Evolutionary conservation across 768 basidiomycete species (phyloP), one percentile per base, ranked within the genome.

Genomic region (Boletus reticuloceps): DNA sequence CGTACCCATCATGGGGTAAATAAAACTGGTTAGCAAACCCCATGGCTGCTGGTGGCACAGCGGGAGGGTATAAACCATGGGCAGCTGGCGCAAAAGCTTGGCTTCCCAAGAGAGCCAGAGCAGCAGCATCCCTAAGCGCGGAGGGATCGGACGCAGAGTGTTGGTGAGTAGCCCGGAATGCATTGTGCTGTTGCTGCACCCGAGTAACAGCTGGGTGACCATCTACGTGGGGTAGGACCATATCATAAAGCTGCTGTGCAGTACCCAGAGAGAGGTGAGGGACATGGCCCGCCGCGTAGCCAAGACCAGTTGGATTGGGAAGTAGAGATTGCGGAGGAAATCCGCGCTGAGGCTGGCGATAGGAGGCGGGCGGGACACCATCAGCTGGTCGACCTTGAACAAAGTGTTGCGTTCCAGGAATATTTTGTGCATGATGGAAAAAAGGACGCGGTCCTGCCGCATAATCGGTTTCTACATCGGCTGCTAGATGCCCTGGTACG

Each of bases 91-190:
- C 63, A 66, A 87, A 89, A 6, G 78, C 75, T 62, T 80, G 82
- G 53, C 69, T 78, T 61, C 76, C 81, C 61, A 91, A 72, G 56
- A 90, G 64, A 32, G 86, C 82, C 45, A 90, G 70, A n/a, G 84
- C 69, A 34, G 84, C 78, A 38, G 82, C 84, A 62, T 91, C 90
- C 46, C 89, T 82, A 38, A 91, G 76, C 10, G 84, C 80, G 34
- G 89, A 87, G 5, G 89, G 90, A 65, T 92, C 90, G 2, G 89
- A 91, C 5, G 88, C 81, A 36, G 89, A 91, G 70, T 92, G 89
- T 58, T 91, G 90, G 69, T 92, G 89, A 25, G 80, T 82, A 27
- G 76, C 78, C 37, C 88, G 86, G 75, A 88, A 91, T 43, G 79
- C 79, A 61, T 83, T 84, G 65, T 85, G 86, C 65, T 89, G 89